phyloP scores from a whole-genome alignment of 805 yeast species.

The Lachancea quebecensis region DNA sequence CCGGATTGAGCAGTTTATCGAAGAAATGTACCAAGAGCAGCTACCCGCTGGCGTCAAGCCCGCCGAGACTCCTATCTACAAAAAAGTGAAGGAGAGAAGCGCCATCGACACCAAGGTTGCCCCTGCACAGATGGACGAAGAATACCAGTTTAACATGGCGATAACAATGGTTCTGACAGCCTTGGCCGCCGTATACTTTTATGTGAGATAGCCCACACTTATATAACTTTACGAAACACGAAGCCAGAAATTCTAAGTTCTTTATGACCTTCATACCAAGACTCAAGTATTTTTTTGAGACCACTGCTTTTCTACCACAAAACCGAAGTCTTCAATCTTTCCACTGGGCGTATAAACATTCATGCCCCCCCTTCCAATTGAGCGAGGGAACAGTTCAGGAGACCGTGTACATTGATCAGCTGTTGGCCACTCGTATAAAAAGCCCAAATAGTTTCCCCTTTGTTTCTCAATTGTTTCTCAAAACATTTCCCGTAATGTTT shows the following conservation, averaged over 20 bases:
- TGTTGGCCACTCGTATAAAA: too few relatives aligned
- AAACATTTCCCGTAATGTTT: too few relatives aligned
- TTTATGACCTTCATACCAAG: background rate
- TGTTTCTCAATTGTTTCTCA: too few relatives aligned
- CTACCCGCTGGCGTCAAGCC: constrained; percentile 49
- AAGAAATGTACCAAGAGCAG: constrained; percentile 60
- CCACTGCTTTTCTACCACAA: too few relatives aligned
- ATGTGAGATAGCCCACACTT: constrained; percentile 5
- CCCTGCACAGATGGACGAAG: constrained; percentile 21
- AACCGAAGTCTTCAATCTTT: too few relatives aligned
- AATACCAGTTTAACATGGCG: constrained; percentile 22
- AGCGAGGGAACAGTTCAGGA: too few relatives aligned
- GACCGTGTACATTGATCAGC: too few relatives aligned
- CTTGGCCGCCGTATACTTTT: constrained; percentile 14
- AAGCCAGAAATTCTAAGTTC: background rate
- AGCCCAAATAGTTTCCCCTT: too few relatives aligned
- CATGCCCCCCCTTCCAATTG: too few relatives aligned
- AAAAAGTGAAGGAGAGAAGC: constrained; percentile 39
- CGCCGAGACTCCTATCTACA: constrained; percentile 31
- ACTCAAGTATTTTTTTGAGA: background rate
- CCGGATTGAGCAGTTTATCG: constrained; percentile 82
- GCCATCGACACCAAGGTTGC: constrained; percentile 32
- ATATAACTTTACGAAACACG: background rate
- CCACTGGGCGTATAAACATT: too few relatives aligned
- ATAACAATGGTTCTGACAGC: constrained; percentile 18